A percentile compares a stretch with the other conserved stretches of the same genome.
Conservation (phyloP, 1,284 basidiomycete genomes). For the Chalciporus sp. region DNA sequence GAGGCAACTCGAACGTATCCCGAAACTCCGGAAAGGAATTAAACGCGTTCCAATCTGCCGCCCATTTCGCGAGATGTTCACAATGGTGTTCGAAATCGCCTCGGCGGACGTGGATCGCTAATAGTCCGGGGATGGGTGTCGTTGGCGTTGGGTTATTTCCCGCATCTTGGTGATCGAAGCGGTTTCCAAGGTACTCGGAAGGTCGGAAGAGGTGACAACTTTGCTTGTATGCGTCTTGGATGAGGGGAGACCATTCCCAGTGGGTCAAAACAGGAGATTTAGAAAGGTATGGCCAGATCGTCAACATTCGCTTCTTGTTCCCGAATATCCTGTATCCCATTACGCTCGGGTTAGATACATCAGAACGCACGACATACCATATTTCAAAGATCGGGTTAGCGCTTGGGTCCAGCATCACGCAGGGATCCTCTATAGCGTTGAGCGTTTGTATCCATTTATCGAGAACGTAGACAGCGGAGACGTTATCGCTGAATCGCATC, state of each 20-base stretch:
- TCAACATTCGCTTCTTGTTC: slow-evolving; percentile 33
- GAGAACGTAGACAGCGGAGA: slow-evolving; percentile 27
- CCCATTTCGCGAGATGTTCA: slow-evolving; percentile 43
- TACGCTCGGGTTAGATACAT: background rate
- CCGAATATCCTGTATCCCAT: slow-evolving; percentile 37
- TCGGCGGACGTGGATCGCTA: slow-evolving; percentile 61
- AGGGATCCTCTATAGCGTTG: slow-evolving; percentile 36
- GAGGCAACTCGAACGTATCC: slow-evolving; percentile 39
- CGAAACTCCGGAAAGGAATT: slow-evolving; percentile 42
- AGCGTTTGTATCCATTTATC: slow-evolving; percentile 40
- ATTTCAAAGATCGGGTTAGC: slow-evolving; percentile 34
- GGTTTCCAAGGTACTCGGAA: slow-evolving; percentile 5
- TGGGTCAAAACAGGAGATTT: slow-evolving; percentile 38
- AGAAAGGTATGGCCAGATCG: slow-evolving; percentile 40
- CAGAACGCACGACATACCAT: slow-evolving; percentile 23
- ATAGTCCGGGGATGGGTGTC: slow-evolving; percentile 39
- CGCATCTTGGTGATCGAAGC: slow-evolving; percentile 4
- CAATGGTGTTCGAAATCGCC: slow-evolving; percentile 64
- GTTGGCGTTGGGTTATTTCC: background rate
- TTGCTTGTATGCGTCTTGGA: slow-evolving; percentile 36
- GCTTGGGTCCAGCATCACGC: slow-evolving; percentile 34
- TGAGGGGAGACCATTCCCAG: slow-evolving; percentile 44
- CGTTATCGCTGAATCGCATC: slow-evolving; percentile 27
- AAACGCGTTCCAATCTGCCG: slow-evolving; percentile 44
- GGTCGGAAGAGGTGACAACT: slow-evolving; percentile 38